Evolutionary conservation across 2,329 filamentous ascomycete species (phyloP), one percentile per base, ranked within the genome.

Genomic region (Thielaviopsis euricoi): DNA sequence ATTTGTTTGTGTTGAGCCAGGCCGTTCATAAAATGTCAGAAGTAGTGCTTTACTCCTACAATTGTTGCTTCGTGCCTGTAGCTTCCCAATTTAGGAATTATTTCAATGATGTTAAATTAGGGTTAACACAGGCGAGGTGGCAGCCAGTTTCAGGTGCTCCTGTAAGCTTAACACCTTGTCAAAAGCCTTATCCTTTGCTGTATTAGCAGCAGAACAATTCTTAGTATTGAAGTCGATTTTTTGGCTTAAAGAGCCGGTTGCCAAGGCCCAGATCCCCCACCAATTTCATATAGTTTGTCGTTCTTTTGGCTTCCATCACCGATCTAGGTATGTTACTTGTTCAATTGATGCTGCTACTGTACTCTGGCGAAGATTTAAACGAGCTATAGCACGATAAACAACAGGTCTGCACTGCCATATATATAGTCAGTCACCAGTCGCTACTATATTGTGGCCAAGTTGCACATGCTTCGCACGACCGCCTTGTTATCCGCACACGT

Each of bases 361-460:
- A 48, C 43, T 6, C n/a, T 48, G 43, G 12, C 29, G 29, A 33
- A 10, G 29, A 33, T 33, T 6, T 6, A 10, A 33, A 10, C 29
- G 25, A 53, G 26, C 10, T 29, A n/a, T 43, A 43, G 7, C 37
- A 43, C 6, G 15, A 33, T 33, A 6, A 33, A 33, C 29, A 15
- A n/a, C 17, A 43, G 2, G 17, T 17, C 37, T 43, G 37, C 37
- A 43, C 37, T 49, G 43, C 21, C 10, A 17, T 23, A 15, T n/a
- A n/a, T n/a, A n/a, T n/a, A n/a, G n/a, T n/a, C n/a, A n/a, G n/a
- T n/a, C n/a, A n/a, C n/a, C n/a, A n/a, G 37, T 15, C n/a, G 9
- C 15, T 4, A 56, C 49, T 48, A 23, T 23, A 50, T 13, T 55
- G 58, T 59, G 58, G 58, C 58, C 58, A 60, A 60, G 22, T 60